Percentiles rank a stretch among this genome's conserved stretches.
Evolutionary conservation across 1,139 yeast species (phyloP).

Genomic region (Meyerozyma guilliermondii): DNA sequence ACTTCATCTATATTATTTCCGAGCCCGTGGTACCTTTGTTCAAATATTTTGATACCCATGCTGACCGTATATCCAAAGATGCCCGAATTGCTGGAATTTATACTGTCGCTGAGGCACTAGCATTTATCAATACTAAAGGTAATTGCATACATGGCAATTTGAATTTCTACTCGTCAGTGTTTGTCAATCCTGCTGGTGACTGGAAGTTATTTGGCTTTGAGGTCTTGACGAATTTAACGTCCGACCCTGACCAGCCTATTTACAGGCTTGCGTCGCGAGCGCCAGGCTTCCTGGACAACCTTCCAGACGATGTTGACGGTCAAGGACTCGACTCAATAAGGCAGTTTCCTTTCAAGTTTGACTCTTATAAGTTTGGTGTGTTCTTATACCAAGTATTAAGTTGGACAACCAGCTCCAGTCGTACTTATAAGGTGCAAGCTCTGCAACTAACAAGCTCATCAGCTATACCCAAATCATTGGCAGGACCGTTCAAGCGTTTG

Average conservation of each 20-base stretch:
- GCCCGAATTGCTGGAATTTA: slow-evolving; percentile 55
- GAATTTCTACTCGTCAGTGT: slow-evolving; percentile 48
- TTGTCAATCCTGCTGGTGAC: slow-evolving; percentile 63
- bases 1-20: slow-evolving; percentile 62
- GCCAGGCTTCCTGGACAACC: slow-evolving; percentile 22
- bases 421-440: background rate
- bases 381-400: slow-evolving; percentile 47
- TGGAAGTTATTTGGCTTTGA: slow-evolving; percentile 89
- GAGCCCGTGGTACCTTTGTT: slow-evolving; percentile 69
- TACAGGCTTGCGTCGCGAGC: slow-evolving; percentile 23
- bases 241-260: slow-evolving; percentile 48
- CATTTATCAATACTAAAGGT: slow-evolving; percentile 61
- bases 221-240: slow-evolving; percentile 47
- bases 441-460: background rate
- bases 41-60: slow-evolving; percentile 21
- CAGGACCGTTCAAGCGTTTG: slow-evolving; percentile 17
- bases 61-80: slow-evolving; percentile 24
- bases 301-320: slow-evolving; percentile 40
- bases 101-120: slow-evolving; percentile 50
- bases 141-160: slow-evolving; percentile 64
- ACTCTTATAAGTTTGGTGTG: slow-evolving; percentile 59
- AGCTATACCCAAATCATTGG: slow-evolving; percentile 11
- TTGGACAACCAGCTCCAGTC: background rate
- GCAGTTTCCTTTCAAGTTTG: slow-evolving; percentile 43
- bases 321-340: slow-evolving; percentile 42